Evolutionary conservation across 1,284 basidiomycete genomes (phyloP).

Genomic region (Apiotrichum siamense): DNA sequence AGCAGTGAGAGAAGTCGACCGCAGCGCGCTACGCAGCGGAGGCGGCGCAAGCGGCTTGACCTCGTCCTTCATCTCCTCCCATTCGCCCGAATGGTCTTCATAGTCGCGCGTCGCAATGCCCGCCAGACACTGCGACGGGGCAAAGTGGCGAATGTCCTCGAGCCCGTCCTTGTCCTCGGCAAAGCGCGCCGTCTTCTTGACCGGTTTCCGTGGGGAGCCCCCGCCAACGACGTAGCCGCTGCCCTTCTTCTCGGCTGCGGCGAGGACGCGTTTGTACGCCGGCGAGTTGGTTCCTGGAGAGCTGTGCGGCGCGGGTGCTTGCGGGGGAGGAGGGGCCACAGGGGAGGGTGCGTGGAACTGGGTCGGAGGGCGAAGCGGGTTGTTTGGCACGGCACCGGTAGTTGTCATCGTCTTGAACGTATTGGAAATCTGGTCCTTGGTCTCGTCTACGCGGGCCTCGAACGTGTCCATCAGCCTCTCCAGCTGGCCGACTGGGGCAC

Average conservation of each 20-base stretch:
- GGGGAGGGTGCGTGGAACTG: not conserved
- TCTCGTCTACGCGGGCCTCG: not conserved
- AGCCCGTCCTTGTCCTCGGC: slow-evolving; percentile 10
- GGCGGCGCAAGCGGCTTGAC: not conserved
- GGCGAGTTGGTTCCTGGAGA: slow-evolving; percentile 5
- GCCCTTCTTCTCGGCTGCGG: slow-evolving; percentile 7
- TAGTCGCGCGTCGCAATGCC: not conserved
- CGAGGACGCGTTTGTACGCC: slow-evolving; percentile 5
- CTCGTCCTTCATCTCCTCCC: slow-evolving; percentile 12
- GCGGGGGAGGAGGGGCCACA: not conserved
- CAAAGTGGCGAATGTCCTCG: slow-evolving; percentile 3
- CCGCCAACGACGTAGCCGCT: slow-evolving; percentile 6
- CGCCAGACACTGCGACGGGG: slow-evolving; percentile 2
- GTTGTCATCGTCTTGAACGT: not conserved
- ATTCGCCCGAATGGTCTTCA: slow-evolving; percentile 8
- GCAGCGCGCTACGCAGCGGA: not conserved
- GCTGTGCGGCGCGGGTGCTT: not conserved
- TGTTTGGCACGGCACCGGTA: not conserved
- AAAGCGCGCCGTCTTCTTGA: slow-evolving; percentile 2
- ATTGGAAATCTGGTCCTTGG: slow-evolving; percentile 1
- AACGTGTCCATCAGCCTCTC: not conserved
- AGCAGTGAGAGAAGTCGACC: not conserved
- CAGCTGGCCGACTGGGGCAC: not conserved
- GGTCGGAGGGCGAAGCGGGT: slow-evolving; percentile 1
- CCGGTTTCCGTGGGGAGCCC: slow-evolving; percentile 4